Evolutionary conservation across 768 basidiomycete species (phyloP).

Genomic region (Clitopilus hobsonii): DNA sequence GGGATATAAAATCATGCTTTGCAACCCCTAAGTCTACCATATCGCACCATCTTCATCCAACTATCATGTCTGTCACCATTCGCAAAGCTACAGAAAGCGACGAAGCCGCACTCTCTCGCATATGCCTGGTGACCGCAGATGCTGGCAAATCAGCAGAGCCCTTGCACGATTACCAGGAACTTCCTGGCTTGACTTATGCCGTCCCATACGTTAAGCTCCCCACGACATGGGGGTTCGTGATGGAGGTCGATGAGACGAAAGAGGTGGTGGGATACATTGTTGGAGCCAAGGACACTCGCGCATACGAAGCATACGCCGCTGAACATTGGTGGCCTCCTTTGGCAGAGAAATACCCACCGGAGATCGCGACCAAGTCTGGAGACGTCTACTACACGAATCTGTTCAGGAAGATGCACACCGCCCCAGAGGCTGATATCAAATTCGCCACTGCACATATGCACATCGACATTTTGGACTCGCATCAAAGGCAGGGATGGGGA

Average conservation of each 20-base stretch:
- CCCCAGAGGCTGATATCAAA: slow-evolving; percentile 48
- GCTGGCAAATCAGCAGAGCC: slow-evolving; percentile 63
- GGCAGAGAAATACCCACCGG: slow-evolving; percentile 46
- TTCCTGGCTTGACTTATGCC: slow-evolving; percentile 70
- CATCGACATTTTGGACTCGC: slow-evolving; percentile 62
- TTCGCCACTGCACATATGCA: slow-evolving; percentile 76
- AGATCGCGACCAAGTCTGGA: slow-evolving; percentile 28
- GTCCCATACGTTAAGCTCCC: slow-evolving; percentile 70
- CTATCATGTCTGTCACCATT: slow-evolving; percentile 39
- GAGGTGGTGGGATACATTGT: slow-evolving; percentile 70
- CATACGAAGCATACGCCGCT: slow-evolving; percentile 51
- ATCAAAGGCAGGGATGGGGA: slow-evolving; percentile 73
- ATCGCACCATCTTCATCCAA: not conserved
- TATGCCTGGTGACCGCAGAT: slow-evolving; percentile 72
- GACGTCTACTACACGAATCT: slow-evolving; percentile 42
- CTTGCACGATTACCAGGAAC: slow-evolving; percentile 56
- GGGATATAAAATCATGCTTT: slow-evolving; percentile 2
- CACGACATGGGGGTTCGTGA: slow-evolving; percentile 70
- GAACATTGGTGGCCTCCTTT: slow-evolving; percentile 66
- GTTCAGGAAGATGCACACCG: slow-evolving; percentile 35
- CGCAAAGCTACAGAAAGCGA: slow-evolving; percentile 55
- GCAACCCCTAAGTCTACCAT: not conserved
- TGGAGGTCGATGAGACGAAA: slow-evolving; percentile 45
- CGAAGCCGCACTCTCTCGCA: slow-evolving; percentile 52
- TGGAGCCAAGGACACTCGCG: slow-evolving; percentile 62